A percentile compares a stretch with the other conserved stretches of the same genome.
Evolutionary conservation across 352 stramenopile species (phyloP).

Genomic region (Globisporangium spiculum): DNA sequence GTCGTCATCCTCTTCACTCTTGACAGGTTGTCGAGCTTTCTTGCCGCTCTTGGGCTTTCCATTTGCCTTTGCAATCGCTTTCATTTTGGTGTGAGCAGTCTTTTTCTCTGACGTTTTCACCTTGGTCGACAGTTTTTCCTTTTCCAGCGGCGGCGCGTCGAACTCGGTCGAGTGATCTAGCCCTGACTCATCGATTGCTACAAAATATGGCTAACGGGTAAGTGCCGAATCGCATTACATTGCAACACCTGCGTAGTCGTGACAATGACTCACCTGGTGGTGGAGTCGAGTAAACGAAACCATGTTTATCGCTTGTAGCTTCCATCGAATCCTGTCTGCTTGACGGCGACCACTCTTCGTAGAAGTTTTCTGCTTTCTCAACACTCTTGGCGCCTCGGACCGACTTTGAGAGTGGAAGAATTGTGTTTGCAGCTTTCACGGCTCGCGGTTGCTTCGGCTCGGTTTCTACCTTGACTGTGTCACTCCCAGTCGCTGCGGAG

Average conservation of each 20-base stretch:
- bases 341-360: background rate
- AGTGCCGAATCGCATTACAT: background rate
- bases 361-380: background rate
- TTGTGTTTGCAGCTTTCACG: background rate
- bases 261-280: slow-evolving; percentile 1
- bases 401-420: background rate
- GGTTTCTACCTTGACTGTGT: background rate
- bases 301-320: background rate
- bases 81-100: background rate
- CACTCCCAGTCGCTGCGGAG: background rate
- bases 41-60: background rate
- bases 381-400: background rate
- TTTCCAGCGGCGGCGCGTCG: background rate
- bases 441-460: background rate
- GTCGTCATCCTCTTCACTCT: background rate
- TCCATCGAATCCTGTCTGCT: background rate
- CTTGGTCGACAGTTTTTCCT: background rate
- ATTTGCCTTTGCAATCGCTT: background rate
- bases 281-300: background rate
- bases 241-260: background rate
- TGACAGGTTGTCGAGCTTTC: background rate
- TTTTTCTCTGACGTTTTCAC: background rate
- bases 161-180: background rate
- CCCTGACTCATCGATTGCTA: background rate
- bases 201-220: background rate